These are phyloP conservation scores for Quercus bicolor DNA, from an alignment of 306 rosid species.

Conservation along the genomic window DNA sequence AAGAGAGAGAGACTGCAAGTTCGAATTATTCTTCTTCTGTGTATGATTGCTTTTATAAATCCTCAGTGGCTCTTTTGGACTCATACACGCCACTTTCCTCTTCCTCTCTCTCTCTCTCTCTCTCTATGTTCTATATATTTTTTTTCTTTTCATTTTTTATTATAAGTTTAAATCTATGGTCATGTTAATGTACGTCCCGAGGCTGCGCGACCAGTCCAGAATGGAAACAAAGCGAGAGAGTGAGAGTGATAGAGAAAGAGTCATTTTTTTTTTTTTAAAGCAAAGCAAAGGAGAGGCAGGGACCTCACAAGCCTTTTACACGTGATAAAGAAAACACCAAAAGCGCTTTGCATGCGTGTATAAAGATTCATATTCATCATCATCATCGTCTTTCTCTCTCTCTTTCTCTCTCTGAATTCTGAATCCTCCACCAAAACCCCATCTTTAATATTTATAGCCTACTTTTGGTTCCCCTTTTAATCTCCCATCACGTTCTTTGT, in stretches of 20 bases:
- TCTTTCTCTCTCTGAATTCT: conserved; percentile 19
- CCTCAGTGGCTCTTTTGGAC: conserved; percentile 65
- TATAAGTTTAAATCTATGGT: conserved; percentile 23
- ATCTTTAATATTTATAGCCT: conserved; percentile 8
- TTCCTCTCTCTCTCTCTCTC: conserved; percentile 7
- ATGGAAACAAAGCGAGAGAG: conserved; percentile 25
- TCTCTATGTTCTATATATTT: background rate
- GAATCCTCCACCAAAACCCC: conserved; percentile 24
- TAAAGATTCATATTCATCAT: conserved; percentile 49
- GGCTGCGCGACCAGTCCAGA: conserved; percentile 56
- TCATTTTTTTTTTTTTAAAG: conserved; percentile 18
- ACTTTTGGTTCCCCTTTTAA: conserved; percentile 13
- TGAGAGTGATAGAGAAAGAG: conserved; percentile 7
- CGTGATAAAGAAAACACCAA: conserved; percentile 80
- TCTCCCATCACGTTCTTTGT: conserved; percentile 16
- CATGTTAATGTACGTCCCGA: conserved; percentile 47
- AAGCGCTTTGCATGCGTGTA: conserved; percentile 81
- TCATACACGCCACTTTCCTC: conserved; percentile 26
- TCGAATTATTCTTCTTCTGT: conserved; percentile 91
- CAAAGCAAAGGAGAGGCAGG: conserved; percentile 29
- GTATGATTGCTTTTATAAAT: conserved; percentile 65
- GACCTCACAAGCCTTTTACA: conserved; percentile 54
- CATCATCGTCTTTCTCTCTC: conserved; percentile 44
- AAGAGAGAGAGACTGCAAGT: conserved; percentile 66
- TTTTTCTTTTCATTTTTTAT: background rate